These are phyloP conservation scores for Pythium myriotylum DNA, from an alignment of 352 stramenopile species.

Conservation along the genomic window DNA sequence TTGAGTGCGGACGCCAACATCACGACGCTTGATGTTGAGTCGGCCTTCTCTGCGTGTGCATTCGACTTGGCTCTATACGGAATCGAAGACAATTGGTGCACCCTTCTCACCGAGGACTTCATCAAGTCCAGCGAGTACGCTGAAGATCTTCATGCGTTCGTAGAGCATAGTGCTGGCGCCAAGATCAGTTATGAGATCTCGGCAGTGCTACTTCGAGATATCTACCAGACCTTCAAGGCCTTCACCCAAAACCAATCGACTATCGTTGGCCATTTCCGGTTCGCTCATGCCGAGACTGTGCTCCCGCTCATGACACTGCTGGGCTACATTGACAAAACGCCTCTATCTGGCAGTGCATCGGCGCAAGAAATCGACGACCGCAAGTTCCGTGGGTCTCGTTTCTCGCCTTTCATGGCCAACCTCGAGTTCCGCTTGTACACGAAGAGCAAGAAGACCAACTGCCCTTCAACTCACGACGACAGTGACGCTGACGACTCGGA, in stretches of 20 bases:
- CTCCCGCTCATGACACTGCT: conserved; percentile 26
- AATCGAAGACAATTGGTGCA: conserved; percentile 23
- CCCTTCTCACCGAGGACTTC: conserved; percentile 15
- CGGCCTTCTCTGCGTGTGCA: conserved; percentile 22
- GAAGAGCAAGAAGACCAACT: conserved; percentile 4
- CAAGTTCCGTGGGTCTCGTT: conserved; percentile 20
- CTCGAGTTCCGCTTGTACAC: conserved; percentile 29
- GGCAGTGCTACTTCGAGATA: conserved; percentile 17
- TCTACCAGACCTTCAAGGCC: conserved; percentile 16
- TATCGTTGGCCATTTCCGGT: conserved; percentile 27
- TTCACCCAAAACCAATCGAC: conserved; percentile 4
- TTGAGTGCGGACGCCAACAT: conserved; percentile 14
- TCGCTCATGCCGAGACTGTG: conserved; percentile 25
- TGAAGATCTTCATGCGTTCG: conserved; percentile 24
- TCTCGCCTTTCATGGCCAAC: conserved; percentile 23
- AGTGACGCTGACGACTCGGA: not conserved
- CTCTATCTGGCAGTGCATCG: not conserved
- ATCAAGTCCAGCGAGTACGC: conserved; percentile 19
- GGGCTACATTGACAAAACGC: conserved; percentile 19
- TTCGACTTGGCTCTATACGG: conserved; percentile 22
- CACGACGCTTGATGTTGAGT: conserved; percentile 19
- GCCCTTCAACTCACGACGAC: not conserved
- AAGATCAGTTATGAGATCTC: conserved; percentile 33
- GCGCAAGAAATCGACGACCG: conserved; percentile 5
- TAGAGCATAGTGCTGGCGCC: conserved; percentile 13